Conservation (phyloP, 2,329 filamentous ascomycete species). For the Graphilbum fragrans region DNA sequence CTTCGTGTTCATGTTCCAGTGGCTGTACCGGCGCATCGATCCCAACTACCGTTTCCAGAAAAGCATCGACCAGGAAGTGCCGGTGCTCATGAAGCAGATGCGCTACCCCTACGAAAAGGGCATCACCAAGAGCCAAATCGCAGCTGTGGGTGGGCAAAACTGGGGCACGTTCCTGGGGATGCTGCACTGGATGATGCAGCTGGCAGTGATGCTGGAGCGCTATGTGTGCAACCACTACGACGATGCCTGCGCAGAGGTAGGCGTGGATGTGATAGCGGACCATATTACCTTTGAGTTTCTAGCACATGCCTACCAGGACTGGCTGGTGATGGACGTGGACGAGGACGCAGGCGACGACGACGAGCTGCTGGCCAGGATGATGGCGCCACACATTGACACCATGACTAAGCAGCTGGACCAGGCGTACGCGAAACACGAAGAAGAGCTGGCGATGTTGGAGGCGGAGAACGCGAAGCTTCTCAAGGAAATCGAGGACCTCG, state of each 20-base stretch:
- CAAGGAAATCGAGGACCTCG: conserved; percentile 79
- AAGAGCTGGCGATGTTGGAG: conserved; percentile 76
- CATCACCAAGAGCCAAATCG: conserved; percentile 92
- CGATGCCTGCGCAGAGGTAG: conserved; percentile 77
- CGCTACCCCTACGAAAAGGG: conserved; percentile 91
- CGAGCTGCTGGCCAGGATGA: conserved; percentile 59
- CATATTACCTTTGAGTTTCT: conserved; percentile 92
- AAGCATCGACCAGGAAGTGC: conserved; percentile 89
- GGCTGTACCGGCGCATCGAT: conserved; percentile 92
- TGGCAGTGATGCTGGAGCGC: conserved; percentile 84
- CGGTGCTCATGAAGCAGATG: conserved; percentile 81
- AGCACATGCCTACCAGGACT: conserved; percentile 81
- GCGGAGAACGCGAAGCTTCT: conserved; percentile 70
- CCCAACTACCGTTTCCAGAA: conserved; percentile 89
- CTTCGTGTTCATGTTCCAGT: conserved; percentile 96
- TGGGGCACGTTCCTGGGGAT: conserved; percentile 92
- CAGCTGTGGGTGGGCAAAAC: conserved; percentile 90
- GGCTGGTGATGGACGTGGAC: conserved; percentile 86
- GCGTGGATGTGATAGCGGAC: conserved; percentile 78
- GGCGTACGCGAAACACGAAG: conserved; percentile 71
- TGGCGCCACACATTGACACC: conserved; percentile 71
- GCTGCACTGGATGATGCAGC: conserved; percentile 98
- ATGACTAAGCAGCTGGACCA: conserved; percentile 85
- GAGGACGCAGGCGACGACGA: conserved; percentile 67
- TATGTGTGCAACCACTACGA: conserved; percentile 73